Evolutionary conservation across 2,329 filamentous ascomycete genomes (phyloP), one percentile per base, ranked within the genome.

Genomic region (Colletotrichum sidae): DNA sequence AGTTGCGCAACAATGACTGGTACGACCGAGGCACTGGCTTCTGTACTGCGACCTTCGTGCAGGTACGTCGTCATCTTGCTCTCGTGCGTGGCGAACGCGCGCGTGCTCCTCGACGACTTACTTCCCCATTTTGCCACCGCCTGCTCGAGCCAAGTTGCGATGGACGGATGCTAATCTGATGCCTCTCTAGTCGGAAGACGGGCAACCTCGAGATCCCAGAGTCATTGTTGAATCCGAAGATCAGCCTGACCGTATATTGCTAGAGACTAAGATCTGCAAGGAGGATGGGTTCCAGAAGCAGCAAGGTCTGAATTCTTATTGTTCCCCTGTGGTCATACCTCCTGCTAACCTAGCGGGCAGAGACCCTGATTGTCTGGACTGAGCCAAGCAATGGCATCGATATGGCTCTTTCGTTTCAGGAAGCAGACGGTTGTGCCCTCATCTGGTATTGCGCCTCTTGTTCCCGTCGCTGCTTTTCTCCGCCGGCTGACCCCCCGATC

Each of bases 211-310:
- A 79, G 93, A 97, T 76, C 92, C 94, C 58, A 89, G 91, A 75
- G 94, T 99, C 70, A 85, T 93, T 67, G 96, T 99, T 72, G 90
- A 97, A 73, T 97, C 95, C 64, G 96, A 99, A 81, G 96, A 98
- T 70, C 89, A 96, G 68, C 93, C 94, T 54, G 88, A 92, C 57
- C 89, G 93, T 69, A 87, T 93, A 69, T 84, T 99, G 42, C 84
- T 99, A 65, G 93, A 97, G 78, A 97, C 95, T 42, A 91, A 88
- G 74, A 96, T 99, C 69, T 88, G 89, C 68, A 97, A 94, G 77
- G 94, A 97, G 74, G 95, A 98, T 87, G 92, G 92, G 65, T 98
- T 98, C 76, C 94, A 98, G 80, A 97, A 97, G 80, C 96, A 99
- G 79, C 95, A 98, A 90, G 93, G 93, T 91, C 86, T 73, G 82